Percentiles rank a stretch among this genome's conserved stretches.
phyloP scores from a whole-genome alignment of 345 rosid genomes.

The Microthlaspi erraticum region DNA sequence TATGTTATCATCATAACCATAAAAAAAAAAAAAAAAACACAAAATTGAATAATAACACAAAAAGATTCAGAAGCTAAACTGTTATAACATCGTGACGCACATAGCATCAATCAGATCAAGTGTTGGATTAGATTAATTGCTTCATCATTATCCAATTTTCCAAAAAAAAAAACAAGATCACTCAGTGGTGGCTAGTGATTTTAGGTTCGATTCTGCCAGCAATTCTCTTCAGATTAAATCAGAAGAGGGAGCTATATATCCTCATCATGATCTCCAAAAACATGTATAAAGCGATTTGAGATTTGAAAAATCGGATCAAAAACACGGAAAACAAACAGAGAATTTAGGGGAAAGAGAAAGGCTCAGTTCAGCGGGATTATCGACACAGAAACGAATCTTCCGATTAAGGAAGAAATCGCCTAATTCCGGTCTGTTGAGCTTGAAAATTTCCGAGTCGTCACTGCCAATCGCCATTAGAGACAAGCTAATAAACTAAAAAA shows the following conservation, averaged over 20 bases:
- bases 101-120: slow-evolving; percentile 41
- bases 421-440: slow-evolving; percentile 99
- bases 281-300: background rate
- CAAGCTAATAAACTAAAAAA: background rate
- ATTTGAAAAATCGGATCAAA: background rate
- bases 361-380: slow-evolving; percentile 50
- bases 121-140: slow-evolving; percentile 45
- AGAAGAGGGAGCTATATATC: slow-evolving; percentile 50
- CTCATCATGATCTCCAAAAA: slow-evolving; percentile 39
- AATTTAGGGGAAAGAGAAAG: background rate
- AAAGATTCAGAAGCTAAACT: no score
- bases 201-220: slow-evolving; percentile 53
- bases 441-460: slow-evolving; percentile 85
- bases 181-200: slow-evolving; percentile 46
- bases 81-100: slow-evolving; percentile 1
- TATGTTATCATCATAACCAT: slow-evolving; percentile 42
- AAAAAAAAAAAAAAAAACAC: background rate
- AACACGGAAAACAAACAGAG: no score
- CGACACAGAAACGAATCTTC: slow-evolving; percentile 50
- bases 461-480: slow-evolving; percentile 39
- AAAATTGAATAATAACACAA: background rate
- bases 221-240: slow-evolving; percentile 38
- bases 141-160: slow-evolving; percentile 30
- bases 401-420: slow-evolving; percentile 49
- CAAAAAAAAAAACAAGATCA: background rate